phyloP scores from a whole-genome alignment of 768 basidiomycete genomes.

The Rhizopogon sp. region DNA sequence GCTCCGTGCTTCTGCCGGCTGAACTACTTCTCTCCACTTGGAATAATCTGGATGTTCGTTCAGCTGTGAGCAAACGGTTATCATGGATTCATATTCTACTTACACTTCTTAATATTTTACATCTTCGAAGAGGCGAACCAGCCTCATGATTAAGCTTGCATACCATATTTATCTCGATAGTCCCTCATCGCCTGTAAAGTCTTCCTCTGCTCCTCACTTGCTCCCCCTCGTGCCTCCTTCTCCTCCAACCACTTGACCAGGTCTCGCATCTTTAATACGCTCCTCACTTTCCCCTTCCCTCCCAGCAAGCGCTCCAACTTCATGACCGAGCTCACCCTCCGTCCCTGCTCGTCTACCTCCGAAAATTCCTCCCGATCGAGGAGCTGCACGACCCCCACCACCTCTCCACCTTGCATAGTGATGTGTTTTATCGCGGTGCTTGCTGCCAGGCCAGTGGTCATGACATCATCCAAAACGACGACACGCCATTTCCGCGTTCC shows the following conservation, averaged over 20 bases:
- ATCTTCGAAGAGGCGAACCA: no score
- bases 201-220: constrained; percentile 36
- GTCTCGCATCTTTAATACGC: constrained; percentile 83
- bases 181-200: constrained; percentile 68
- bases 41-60: no score
- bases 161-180: constrained; percentile 42
- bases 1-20: no score
- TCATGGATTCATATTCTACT: neutral
- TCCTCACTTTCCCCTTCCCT: constrained; percentile 62
- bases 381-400: constrained; percentile 84
- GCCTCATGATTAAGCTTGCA: neutral
- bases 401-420: constrained; percentile 59
- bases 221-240: constrained; percentile 29
- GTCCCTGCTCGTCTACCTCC: constrained; percentile 23
- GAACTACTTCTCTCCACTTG: no score
- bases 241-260: constrained; percentile 77
- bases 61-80: no score
- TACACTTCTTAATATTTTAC: neutral
- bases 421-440: constrained; percentile 79
- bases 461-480: constrained; percentile 92
- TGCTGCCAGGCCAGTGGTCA: constrained; percentile 89
- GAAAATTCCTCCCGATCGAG: constrained; percentile 56
- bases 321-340: constrained; percentile 63
- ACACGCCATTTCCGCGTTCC: constrained; percentile 56
- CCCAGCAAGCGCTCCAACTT: constrained; percentile 74